Percentiles rank a stretch among this genome's conserved stretches.
Evolutionary conservation across 2,329 filamentous ascomycete genomes (phyloP).

Genomic region (Nemania abortiva): DNA sequence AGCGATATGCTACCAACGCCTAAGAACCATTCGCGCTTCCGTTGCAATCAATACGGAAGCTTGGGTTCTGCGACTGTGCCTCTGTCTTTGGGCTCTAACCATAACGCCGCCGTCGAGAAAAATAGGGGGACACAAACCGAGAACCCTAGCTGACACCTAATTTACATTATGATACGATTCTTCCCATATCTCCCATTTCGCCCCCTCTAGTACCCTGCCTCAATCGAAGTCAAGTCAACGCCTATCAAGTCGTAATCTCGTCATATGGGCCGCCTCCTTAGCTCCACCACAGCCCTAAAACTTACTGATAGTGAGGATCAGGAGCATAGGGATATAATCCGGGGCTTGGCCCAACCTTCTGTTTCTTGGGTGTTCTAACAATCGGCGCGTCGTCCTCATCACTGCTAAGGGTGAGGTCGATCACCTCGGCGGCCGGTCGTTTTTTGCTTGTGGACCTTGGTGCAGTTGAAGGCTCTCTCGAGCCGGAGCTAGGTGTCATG

Average conservation of each 20-base stretch:
- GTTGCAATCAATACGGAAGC: slow-evolving; percentile 12
- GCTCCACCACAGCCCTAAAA: background rate
- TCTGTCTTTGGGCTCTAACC: slow-evolving; percentile 19
- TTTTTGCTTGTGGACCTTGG: slow-evolving; percentile 54
- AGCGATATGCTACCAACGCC: slow-evolving; percentile 38
- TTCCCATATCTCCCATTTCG: slow-evolving; percentile 9
- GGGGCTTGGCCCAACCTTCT: slow-evolving; percentile 46
- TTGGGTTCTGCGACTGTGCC: slow-evolving; percentile 17
- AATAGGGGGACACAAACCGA: slow-evolving; percentile 1
- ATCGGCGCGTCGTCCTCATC: slow-evolving; percentile 63
- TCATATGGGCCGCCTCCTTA: background rate
- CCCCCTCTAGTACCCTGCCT: background rate
- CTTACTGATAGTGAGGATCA: slow-evolving; percentile 1
- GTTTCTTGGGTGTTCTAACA: slow-evolving; percentile 61
- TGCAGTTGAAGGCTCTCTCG: slow-evolving; percentile 52
- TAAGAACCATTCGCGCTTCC: slow-evolving; percentile 11
- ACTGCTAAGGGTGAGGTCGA: slow-evolving; percentile 70
- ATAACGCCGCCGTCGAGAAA: slow-evolving; percentile 27
- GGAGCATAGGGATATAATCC: background rate
- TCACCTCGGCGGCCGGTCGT: slow-evolving; percentile 62
- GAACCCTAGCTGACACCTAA: slow-evolving; percentile 1
- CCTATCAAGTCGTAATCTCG: slow-evolving; percentile 3
- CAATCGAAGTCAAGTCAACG: background rate
- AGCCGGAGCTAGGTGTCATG: slow-evolving; percentile 40
- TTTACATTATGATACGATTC: slow-evolving; percentile 26